Conservation (phyloP, 176 grass and related monocot genomes). For the Paspalum vaginatum region DNA sequence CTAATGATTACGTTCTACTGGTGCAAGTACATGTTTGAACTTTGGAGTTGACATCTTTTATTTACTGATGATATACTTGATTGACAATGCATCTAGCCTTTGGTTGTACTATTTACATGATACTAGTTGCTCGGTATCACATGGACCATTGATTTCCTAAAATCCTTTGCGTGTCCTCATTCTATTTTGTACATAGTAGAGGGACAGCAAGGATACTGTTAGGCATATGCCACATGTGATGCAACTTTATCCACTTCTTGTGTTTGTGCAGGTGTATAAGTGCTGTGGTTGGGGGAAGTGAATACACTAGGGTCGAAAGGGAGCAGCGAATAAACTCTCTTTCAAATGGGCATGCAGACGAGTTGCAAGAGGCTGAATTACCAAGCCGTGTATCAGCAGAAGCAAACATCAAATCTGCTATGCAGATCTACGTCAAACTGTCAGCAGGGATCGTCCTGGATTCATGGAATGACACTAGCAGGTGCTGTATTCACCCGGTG, state of each 20-base stretch:
- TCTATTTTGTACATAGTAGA: slow-evolving; percentile 16
- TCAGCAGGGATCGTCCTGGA: slow-evolving; percentile 87
- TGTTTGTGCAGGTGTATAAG: slow-evolving; percentile 69
- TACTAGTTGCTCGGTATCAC: neutral
- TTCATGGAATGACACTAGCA: slow-evolving; percentile 88
- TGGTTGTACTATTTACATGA: neutral
- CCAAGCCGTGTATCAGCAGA: slow-evolving; percentile 72
- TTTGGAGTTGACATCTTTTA: slow-evolving; percentile 15
- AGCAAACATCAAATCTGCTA: slow-evolving; percentile 90
- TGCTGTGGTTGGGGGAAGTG: slow-evolving; percentile 87
- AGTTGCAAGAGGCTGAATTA: slow-evolving; percentile 70
- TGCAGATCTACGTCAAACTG: slow-evolving; percentile 90
- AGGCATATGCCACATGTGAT: slow-evolving; percentile 3
- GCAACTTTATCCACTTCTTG: neutral
- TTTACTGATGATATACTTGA: neutral
- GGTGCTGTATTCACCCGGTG: slow-evolving; percentile 48
- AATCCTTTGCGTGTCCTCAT: too few species aligned
- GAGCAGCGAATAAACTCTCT: slow-evolving; percentile 76
- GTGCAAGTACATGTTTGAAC: neutral
- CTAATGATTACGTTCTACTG: slow-evolving; percentile 11
- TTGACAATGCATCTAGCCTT: neutral
- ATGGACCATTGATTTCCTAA: slow-evolving; percentile 19
- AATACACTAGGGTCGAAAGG: slow-evolving; percentile 82
- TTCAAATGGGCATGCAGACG: slow-evolving; percentile 76
- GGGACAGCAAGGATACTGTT: neutral